Evolutionary conservation across 768 basidiomycete genomes (phyloP).

Genomic region (Phanerochaete sordida): DNA sequence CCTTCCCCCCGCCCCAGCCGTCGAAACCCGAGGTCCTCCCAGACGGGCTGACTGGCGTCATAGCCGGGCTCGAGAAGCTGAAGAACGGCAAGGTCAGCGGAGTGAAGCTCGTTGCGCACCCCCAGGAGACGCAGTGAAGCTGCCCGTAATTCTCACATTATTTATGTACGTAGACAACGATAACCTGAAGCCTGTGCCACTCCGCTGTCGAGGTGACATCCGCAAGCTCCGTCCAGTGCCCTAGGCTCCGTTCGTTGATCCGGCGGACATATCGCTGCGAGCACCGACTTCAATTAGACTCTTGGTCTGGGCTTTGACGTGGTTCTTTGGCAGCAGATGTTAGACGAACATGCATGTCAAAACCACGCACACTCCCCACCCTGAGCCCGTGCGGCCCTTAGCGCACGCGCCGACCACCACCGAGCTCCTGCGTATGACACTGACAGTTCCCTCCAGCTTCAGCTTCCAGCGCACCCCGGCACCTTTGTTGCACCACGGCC

Average conservation of each 20-base stretch:
- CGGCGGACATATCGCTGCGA: not conserved
- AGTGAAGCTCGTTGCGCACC: conserved; percentile 23
- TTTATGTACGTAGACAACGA: no score
- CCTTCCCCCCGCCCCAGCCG: conserved; percentile 7
- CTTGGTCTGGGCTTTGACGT: not conserved
- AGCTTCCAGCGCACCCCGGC: not conserved
- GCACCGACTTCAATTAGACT: not conserved
- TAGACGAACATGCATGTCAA: no score
- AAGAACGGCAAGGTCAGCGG: conserved; percentile 21
- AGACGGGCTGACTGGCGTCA: conserved; percentile 21
- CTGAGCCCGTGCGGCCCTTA: no score
- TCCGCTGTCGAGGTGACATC: not conserved
- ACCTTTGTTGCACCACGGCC: not conserved
- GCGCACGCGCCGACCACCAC: no score
- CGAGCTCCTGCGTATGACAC: no score
- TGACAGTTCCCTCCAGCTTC: no score
- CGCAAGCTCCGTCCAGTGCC: no score
- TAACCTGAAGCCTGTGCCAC: not conserved
- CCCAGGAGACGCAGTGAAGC: conserved; percentile 17
- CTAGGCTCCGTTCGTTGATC: no score
- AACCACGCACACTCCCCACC: no score
- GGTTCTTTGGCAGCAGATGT: no score
- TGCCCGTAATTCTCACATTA: no score
- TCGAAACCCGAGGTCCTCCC: conserved; percentile 20
- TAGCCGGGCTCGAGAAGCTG: conserved; percentile 18